Base-by-base conservation (phyloP, 75 land plant genomes). In the Isoetes taiwanensis region DNA sequence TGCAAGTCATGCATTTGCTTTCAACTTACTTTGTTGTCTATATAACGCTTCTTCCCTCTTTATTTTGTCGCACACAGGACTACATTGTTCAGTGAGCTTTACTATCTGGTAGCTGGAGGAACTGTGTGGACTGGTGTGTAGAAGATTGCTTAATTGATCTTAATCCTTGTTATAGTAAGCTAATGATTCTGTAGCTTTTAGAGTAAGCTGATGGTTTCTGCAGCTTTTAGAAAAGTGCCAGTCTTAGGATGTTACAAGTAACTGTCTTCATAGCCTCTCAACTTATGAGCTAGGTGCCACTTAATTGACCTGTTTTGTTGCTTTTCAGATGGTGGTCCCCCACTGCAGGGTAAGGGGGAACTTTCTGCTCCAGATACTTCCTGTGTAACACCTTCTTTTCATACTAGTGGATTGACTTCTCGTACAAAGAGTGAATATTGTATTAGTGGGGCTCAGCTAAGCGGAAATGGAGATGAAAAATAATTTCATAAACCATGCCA, bases 71-170 rank as follows among this genome's bases (percentile, higher is more conserved):
- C 75, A 95, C 88, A 93, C 61, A 86, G 83, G 41, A 79, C 84
- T 64, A 93, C 98, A 24, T 56, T 93, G 31, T 93, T 93, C 40
- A 93, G 88, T 70, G 98, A 93, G 68, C 80, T 93, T 24, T 93
- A 88, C 69, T 93, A 77, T 65, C 56, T 93, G 54, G 96, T 93
- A 68, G 98, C 95, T 43, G 98, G 98, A 23, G 98, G 98, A 41
- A 93, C 98, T 38, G 73, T 93, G 55, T 93, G 95, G 98, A 93
- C 87, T 64, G 98, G 98, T 93, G 11, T 30, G 65, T 39, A 2
- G 1, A 59, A 1, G 1, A 56, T n/a, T n/a, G n/a, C n/a, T n/a
- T n/a, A n/a, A n/a, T n/a, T n/a, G n/a, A n/a, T n/a, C n/a, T n/a
- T n/a, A n/a, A n/a, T n/a, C n/a, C n/a, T n/a, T n/a, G n/a, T n/a